Conservation (phyloP, 163 green algal species). For the Chlorella variabilis region DNA sequence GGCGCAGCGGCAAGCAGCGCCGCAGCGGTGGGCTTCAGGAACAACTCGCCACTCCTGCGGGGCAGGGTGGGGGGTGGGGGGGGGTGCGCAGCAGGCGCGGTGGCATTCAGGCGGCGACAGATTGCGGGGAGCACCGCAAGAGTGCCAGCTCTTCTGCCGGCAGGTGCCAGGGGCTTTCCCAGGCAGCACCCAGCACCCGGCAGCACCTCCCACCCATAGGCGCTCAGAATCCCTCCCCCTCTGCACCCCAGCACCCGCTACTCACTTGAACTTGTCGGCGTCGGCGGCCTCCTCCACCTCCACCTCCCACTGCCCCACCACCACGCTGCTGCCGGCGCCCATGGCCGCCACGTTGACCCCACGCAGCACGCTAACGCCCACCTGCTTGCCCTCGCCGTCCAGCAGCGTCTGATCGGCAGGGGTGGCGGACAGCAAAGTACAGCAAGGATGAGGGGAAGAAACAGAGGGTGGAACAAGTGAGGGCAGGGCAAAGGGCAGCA, state of each 20-base stretch:
- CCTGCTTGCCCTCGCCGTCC: conserved; percentile 57
- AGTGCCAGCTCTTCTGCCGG: too few relatives aligned
- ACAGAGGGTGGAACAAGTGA: neutral
- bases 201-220: neutral
- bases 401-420: conserved; percentile 12
- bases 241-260: neutral
- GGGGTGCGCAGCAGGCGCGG: neutral
- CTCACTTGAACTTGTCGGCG: conserved; percentile 53
- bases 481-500: neutral
- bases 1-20: neutral
- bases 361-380: conserved; percentile 55
- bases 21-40: conserved; percentile 29
- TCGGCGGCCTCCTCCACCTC: conserved; percentile 59
- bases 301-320: conserved; percentile 63
- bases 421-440: too few relatives aligned
- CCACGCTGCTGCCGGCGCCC: conserved; percentile 53
- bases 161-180: too few relatives aligned
- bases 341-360: conserved; percentile 38
- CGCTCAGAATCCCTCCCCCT: too few relatives aligned
- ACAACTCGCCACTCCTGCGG: conserved; percentile 20
- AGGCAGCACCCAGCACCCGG: neutral
- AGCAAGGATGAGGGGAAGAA: too few relatives aligned
- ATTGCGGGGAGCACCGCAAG: too few relatives aligned
- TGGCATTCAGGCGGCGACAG: too few relatives aligned
- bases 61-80: too few relatives aligned